Evolutionary conservation across 371 early-diverging fungal genomes (phyloP).

Genomic region (Fennellomyces sp.): DNA sequence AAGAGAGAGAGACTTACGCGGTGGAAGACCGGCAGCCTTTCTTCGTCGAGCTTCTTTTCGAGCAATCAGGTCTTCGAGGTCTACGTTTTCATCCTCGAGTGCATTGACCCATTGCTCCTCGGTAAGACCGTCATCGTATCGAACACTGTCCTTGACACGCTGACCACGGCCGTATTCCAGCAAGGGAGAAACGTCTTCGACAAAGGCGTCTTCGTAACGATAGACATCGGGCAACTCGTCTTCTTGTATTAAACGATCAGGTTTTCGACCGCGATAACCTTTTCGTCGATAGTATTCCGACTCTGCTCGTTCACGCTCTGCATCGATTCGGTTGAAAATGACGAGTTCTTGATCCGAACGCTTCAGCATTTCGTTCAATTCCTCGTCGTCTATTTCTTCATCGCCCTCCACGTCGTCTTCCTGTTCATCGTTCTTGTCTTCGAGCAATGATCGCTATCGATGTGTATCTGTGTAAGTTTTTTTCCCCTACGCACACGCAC

Average conservation of each 20-base stretch:
- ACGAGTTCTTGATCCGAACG: slow-evolving; percentile 77
- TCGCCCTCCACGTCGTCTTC: slow-evolving; percentile 61
- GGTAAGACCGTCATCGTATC: slow-evolving; percentile 92
- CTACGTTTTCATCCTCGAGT: slow-evolving; percentile 22
- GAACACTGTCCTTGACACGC: slow-evolving; percentile 67
- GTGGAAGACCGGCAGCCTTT: slow-evolving; percentile 6
- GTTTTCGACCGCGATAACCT: slow-evolving; percentile 35
- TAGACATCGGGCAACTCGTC: slow-evolving; percentile 82
- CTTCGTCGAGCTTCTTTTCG: slow-evolving; percentile 18
- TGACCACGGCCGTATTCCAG: slow-evolving; percentile 75
- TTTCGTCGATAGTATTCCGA: slow-evolving; percentile 14
- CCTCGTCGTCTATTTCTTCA: slow-evolving; percentile 79
- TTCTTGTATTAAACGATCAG: slow-evolving; percentile 77
- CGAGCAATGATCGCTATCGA: slow-evolving; percentile 69
- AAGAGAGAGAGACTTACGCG: too few species aligned
- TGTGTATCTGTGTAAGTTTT: neutral
- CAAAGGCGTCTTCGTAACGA: slow-evolving; percentile 48
- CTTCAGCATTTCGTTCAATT: slow-evolving; percentile 85
- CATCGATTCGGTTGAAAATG: slow-evolving; percentile 75
- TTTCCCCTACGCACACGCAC: neutral
- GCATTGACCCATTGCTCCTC: slow-evolving; percentile 92
- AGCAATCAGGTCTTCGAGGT: slow-evolving; percentile 21
- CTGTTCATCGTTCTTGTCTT: slow-evolving; percentile 64
- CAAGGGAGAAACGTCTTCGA: slow-evolving; percentile 8
- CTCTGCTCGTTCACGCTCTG: slow-evolving; percentile 59